These are phyloP conservation scores for Xerocomellus chrysenteron DNA, from an alignment of 768 basidiomycete species.

Conservation along the genomic window DNA sequence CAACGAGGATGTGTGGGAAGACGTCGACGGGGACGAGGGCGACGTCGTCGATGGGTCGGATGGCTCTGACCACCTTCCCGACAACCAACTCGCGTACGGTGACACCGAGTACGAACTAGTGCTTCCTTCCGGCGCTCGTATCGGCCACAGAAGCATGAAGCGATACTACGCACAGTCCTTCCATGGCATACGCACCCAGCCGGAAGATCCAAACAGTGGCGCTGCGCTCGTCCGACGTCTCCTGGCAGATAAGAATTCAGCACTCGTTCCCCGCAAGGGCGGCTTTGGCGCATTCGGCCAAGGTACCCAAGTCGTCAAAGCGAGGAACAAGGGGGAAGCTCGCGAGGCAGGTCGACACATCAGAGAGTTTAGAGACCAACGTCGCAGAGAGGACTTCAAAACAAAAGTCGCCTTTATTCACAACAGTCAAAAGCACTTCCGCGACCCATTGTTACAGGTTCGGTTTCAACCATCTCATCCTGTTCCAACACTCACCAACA, in stretches of 20 bases:
- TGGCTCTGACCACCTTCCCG: conserved; percentile 44
- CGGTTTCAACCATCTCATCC: neutral
- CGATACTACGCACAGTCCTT: conserved; percentile 87
- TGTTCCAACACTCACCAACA: conserved; percentile 2
- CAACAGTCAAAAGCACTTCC: conserved; percentile 87
- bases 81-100: conserved; percentile 67
- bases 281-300: conserved; percentile 85
- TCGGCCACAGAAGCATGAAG: conserved; percentile 87
- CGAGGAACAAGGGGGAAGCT: conserved; percentile 93
- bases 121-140: conserved; percentile 86
- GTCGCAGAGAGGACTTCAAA: conserved; percentile 77
- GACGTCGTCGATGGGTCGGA: conserved; percentile 13
- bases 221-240: conserved; percentile 74
- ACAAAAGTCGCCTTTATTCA: conserved; percentile 75
- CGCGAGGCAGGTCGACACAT: conserved; percentile 87
- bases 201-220: conserved; percentile 68
- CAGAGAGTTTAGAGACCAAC: conserved; percentile 80
- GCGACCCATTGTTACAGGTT: conserved; percentile 69
- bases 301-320: conserved; percentile 82
- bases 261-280: conserved; percentile 79
- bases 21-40: conserved; percentile 29
- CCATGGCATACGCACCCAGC: conserved; percentile 42
- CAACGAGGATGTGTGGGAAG: conserved; percentile 39
- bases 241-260: conserved; percentile 79
- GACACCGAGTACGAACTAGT: conserved; percentile 86